Base-by-base conservation (phyloP, 495 filamentous ascomycete genomes). In the Aspergillus asperescens region DNA sequence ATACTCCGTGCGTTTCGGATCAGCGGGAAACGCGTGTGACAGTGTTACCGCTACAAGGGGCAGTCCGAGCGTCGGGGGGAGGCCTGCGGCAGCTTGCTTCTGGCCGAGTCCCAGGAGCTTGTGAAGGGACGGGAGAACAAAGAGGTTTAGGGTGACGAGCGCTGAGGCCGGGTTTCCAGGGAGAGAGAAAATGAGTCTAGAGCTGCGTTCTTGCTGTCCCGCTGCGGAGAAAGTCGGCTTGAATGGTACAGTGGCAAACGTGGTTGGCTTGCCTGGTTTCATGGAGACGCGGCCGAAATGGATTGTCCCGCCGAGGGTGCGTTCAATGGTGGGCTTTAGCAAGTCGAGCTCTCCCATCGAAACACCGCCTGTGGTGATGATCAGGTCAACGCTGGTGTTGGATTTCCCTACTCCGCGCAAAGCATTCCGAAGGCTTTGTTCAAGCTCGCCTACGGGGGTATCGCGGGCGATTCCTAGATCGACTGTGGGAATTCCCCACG, bases 321-420 rank as follows among this genome's bases (percentile, higher is more conserved):
- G 85, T 72, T 97, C 93, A 62, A 99, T 89, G 4, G 90, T 96
- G 1, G 94, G 93, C 68, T 99, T 99, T 42, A 99, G 83, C 25
- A 99, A 83, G 63, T 99, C 93, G 1, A 95, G 82, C 70, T 99
- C 93, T 54, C 93, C 93, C 93, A 99, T 99, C 12, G 90, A 95
- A 18, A 96, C 93, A 16, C 93, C 94, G 27, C 93, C 93, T 0
- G 88, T 91, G 10, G 94, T 97, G 57, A 99, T 83, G 43, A 97
- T 78, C 22, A 97, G 77, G 59, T 96, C 90, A 20, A 85, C 82
- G 34, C 62, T 66, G 24, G 54, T 40, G 0, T 58, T 60, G 20
- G 63, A 56, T 0, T 58, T 64, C 25, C 70, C 69, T 5, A 73
- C 60, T 31, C 75, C 73, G 19, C 84, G 79, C 40, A 97, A 66